Base-by-base conservation (phyloP, 352 stramenopile genomes). In the Stramenopiles sp. region DNA sequence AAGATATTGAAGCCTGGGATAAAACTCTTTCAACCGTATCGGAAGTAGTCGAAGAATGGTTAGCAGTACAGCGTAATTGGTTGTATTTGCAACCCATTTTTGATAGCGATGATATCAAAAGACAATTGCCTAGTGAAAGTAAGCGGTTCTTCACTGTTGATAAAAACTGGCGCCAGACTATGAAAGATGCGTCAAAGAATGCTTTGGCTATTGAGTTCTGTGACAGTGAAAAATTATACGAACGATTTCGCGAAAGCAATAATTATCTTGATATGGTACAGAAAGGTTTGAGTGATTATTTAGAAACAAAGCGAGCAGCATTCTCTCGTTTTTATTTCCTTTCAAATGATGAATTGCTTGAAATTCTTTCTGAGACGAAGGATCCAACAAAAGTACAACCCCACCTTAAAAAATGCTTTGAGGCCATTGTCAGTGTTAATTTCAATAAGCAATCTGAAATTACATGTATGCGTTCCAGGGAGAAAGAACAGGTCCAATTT, bases 1-100 rank as follows among this genome's bases (percentile, higher is more conserved):
- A 86, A 34, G 55, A 67, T 0, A 89, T 90, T 34, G 74, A 72
- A 19, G 49, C 67, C 8, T 90, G 74, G 73, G 66, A 83, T 38
- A 55, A 52, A 7, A 75, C 63, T 1, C 55, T 90, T 2, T 73
- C 60, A 34, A 66, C 65, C 0, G 66, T 90, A 4, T 80, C 64
- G 0, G 74, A 90, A 20, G 68, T 89, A 0, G 44, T 90, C 1
- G 74, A 89, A 34, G 73, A 86, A 44, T 90, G 73, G 74, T 66
- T 88, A 17, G 64, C 68, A 36, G 66, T 90, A 6, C 73, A 90
- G 49, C 64, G 74, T 10, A 83, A 66, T 49, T 90, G 74, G 74
- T 44, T 90, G n/a, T 90, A 90, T 38, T 53, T 90, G 3, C 71
- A 90, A 48, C 74, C 74, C 5, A 89, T 90, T 39, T 90, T 89